Evolutionary conservation across 768 basidiomycete genomes (phyloP).

Genomic region (Mycena venus): DNA sequence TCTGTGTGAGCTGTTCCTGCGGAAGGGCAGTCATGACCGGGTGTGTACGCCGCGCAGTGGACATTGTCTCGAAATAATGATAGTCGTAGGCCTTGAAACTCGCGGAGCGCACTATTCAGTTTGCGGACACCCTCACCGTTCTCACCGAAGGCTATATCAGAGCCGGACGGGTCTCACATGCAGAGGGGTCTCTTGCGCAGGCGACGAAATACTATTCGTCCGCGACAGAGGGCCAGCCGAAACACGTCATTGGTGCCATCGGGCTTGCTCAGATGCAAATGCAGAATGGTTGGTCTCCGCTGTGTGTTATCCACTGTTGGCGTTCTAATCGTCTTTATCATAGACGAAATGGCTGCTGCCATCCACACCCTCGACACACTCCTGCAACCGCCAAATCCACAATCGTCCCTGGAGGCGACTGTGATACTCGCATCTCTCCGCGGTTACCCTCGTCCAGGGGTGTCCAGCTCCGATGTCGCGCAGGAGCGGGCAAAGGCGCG

Average conservation of each 20-base stretch:
- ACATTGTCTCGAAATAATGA: not conserved
- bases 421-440: conserved; percentile 92
- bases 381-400: conserved; percentile 73
- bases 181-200: conserved; percentile 71
- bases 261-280: conserved; percentile 92
- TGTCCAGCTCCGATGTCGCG: conserved; percentile 78
- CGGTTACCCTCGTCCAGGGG: conserved; percentile 84
- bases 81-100: conserved; percentile 83
- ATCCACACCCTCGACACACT: conserved; percentile 88
- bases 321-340: not conserved
- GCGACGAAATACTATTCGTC: conserved; percentile 80
- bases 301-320: not conserved
- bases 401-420: conserved; percentile 84
- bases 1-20: conserved; percentile 82
- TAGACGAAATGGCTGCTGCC: conserved; percentile 87
- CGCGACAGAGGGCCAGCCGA: conserved; percentile 77
- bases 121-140: conserved; percentile 88
- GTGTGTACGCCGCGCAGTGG: conserved; percentile 51
- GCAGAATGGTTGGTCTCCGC: conserved; percentile 70
- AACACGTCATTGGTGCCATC: conserved; percentile 83
- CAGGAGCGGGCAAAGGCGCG: conserved; percentile 83
- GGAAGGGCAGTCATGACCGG: conserved; percentile 73
- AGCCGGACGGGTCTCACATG: conserved; percentile 85
- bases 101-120: conserved; percentile 94
- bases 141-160: conserved; percentile 90